Conservation (phyloP, 2,329 filamentous ascomycete species). For the Lecanicillium sp. region DNA sequence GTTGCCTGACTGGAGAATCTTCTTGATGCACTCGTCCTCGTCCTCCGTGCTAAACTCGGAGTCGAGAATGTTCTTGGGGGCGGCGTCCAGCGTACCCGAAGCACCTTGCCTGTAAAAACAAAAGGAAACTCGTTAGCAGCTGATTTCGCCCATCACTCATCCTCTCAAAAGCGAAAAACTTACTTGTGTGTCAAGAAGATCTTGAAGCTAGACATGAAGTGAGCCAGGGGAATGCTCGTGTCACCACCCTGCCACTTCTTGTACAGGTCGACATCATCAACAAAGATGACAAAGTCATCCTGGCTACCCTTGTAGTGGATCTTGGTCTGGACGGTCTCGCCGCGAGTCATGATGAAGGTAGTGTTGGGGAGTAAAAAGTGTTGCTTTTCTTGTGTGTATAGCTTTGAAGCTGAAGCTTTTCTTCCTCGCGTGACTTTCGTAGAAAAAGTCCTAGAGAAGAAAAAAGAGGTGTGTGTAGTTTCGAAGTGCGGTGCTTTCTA, state of each 20-base stretch:
- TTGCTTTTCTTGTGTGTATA: no score
- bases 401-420: constrained; percentile 1
- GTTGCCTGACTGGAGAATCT: constrained; percentile 71
- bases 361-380: constrained; percentile 9
- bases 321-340: constrained; percentile 64
- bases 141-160: no score
- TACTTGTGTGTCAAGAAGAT: constrained; percentile 87
- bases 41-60: constrained; percentile 79
- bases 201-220: constrained; percentile 84
- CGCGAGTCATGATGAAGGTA: constrained; percentile 55
- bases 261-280: constrained; percentile 54
- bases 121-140: constrained; percentile 13
- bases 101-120: constrained; percentile 61
- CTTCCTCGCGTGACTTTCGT: no score
- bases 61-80: constrained; percentile 67
- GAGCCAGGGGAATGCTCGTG: constrained; percentile 67
- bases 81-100: constrained; percentile 70
- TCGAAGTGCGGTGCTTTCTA: no score
- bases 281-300: constrained; percentile 53
- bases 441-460: no score
- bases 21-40: constrained; percentile 72
- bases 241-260: constrained; percentile 78
- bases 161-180: constrained; percentile 25
- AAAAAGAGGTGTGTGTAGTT: no score
- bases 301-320: constrained; percentile 73